Base-by-base conservation (phyloP, 2,329 filamentous ascomycete species). In the Tolypocladium endophyticum region DNA sequence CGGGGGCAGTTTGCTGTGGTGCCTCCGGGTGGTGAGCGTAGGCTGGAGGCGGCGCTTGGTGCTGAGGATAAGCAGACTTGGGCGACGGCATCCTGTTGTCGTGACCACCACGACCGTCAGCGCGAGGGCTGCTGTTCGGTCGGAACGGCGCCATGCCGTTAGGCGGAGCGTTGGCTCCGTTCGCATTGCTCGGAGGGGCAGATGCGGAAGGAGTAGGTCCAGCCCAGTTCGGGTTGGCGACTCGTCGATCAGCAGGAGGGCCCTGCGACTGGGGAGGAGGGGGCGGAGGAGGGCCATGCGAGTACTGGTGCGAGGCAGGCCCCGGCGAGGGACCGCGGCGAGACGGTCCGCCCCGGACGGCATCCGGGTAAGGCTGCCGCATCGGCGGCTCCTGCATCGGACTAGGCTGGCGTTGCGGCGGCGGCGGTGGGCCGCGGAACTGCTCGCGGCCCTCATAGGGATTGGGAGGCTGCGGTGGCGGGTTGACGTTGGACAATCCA, bases 21-120 rank as follows among this genome's bases (percentile, higher is more conserved):
- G 72, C 71, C 28, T 92, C 89, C 54, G 84, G 84, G 65, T 91
- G 90, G 64, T 89, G 87, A 66, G 88, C 80, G 69, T 90, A 95
- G 56, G 72, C 67, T 14, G 74, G 69, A 20, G 72, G 69, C 16
- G 72, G 71, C 11, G 79, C 76, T 64, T 87, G 89, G 63, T 90
- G 89, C 68, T 92, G 90, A 6, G 88, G 87, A 69, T 94, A 96
- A 9, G 85, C 86, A 45, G 90, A 88, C 69, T 92, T 92, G 61
- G 92, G 92, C n/a, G 93, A 97, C n/a, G 90, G 85, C 74, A 92
- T 89, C 61, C 89, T 86, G 69, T 88, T 90, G 65, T 96, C 92
- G 64, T 93, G 84, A 63, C 94, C 82, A 28, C 55, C 47, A 38
- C 92, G 85, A 55, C 92, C 87, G 65, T 97, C 93, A 57, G 88